phyloP scores from a whole-genome alignment of 108 stramenopile genomes.

The Schizochytrium sp. region DNA sequence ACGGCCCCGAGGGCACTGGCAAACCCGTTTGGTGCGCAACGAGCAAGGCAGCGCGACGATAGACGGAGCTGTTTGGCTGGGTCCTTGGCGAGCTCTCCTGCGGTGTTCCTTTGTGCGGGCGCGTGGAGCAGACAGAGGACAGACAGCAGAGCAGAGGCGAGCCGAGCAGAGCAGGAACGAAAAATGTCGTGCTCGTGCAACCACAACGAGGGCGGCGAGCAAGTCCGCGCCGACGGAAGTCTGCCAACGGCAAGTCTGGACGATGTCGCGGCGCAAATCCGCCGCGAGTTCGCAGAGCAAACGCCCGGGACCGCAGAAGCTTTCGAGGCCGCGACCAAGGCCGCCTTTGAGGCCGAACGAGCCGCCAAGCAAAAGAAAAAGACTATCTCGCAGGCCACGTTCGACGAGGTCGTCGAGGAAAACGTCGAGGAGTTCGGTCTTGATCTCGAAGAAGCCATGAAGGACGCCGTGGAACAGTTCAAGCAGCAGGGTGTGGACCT shows the following conservation, averaged over 20 bases:
- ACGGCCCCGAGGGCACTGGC: too few relatives aligned
- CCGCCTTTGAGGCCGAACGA: not conserved
- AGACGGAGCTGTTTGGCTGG: too few relatives aligned
- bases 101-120: too few relatives aligned
- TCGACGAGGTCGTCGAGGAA: conserved; percentile 47
- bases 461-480: conserved; percentile 40
- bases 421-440: conserved; percentile 50
- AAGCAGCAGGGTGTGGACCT: conserved; percentile 28
- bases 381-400: conserved; percentile 42
- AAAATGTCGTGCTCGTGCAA: not conserved
- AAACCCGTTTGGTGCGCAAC: too few relatives aligned
- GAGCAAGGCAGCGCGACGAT: too few relatives aligned
- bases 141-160: too few relatives aligned
- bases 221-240: not conserved
- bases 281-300: not conserved
- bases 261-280: not conserved
- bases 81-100: too few relatives aligned
- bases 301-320: not conserved
- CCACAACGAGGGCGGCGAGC: not conserved
- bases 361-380: conserved; percentile 4
- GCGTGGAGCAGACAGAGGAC: too few relatives aligned
- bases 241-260: not conserved
- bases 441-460: conserved; percentile 29
- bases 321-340: not conserved
- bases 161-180: not conserved